These are phyloP conservation scores for Syncephalastrum monosporum DNA, from an alignment of 371 early-diverging fungal species.

Conservation along the genomic window DNA sequence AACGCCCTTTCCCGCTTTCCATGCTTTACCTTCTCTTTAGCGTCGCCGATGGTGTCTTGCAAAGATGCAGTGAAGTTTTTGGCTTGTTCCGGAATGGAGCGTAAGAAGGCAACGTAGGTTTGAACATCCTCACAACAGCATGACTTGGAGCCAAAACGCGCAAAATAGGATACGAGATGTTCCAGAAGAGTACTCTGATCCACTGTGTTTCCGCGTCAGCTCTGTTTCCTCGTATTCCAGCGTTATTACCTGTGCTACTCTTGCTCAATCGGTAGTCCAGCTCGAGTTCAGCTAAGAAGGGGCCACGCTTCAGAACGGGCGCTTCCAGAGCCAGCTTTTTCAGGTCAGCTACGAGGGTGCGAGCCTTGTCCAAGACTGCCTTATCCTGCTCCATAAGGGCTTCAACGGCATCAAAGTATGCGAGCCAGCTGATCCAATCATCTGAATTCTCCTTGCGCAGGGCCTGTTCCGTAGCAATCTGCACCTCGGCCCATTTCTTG, in stretches of 20 bases:
- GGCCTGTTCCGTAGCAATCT: constrained; percentile 35
- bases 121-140: constrained; percentile 81
- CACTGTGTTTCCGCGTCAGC: constrained; percentile 12
- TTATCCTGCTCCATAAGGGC: constrained; percentile 23
- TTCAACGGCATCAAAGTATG: constrained; percentile 60
- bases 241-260: neutral
- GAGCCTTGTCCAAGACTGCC: constrained; percentile 32
- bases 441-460: constrained; percentile 57
- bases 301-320: constrained; percentile 60
- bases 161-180: constrained; percentile 59
- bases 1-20: neutral
- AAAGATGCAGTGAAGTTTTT: constrained; percentile 35
- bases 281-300: constrained; percentile 76
- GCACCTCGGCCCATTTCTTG: constrained; percentile 44
- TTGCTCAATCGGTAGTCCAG: constrained; percentile 47
- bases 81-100: constrained; percentile 23
- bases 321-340: constrained; percentile 34
- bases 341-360: constrained; percentile 35
- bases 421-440: constrained; percentile 70
- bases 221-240: constrained; percentile 15
- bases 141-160: constrained; percentile 64
- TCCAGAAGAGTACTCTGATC: constrained; percentile 38
- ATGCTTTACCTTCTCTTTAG: constrained; percentile 33
- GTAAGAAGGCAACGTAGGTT: constrained; percentile 50
- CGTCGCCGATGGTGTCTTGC: constrained; percentile 26